Percentiles rank a stretch among this genome's conserved stretches.
These are phyloP conservation scores for Schizosaccharomyces versatilis DNA, from an alignment of 1,139 yeast genomes.

Conservation along the genomic window DNA sequence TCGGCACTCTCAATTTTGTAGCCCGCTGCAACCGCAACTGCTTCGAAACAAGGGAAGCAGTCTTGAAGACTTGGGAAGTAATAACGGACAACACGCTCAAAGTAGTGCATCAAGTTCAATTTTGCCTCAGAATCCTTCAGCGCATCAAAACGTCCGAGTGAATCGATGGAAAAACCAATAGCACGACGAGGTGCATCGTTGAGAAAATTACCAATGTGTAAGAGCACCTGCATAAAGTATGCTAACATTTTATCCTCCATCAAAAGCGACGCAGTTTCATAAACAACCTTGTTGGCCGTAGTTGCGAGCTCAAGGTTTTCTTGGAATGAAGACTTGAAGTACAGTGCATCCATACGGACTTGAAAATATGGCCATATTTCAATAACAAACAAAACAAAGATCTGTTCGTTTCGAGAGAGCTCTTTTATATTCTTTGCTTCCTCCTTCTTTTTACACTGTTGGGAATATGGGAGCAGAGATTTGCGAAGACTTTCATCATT, in stretches of 20 bases:
- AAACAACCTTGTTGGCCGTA: slow-evolving; percentile 39
- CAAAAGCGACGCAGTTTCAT: slow-evolving; percentile 43
- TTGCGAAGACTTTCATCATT: not conserved
- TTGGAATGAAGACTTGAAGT: slow-evolving; percentile 44
- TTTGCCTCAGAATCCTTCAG: slow-evolving; percentile 67
- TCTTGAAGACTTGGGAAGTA: slow-evolving; percentile 57
- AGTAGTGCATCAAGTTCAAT: slow-evolving; percentile 64
- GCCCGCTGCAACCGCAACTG: slow-evolving; percentile 43
- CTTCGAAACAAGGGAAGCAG: slow-evolving; percentile 54
- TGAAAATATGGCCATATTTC: slow-evolving; percentile 70
- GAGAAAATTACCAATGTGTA: slow-evolving; percentile 84
- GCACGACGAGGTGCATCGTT: slow-evolving; percentile 66
- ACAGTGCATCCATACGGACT: slow-evolving; percentile 53
- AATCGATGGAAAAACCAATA: slow-evolving; percentile 59
- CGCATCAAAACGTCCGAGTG: slow-evolving; percentile 60
- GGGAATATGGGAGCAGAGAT: slow-evolving; percentile 42
- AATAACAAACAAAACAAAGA: slow-evolving; percentile 56
- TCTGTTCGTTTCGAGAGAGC: slow-evolving; percentile 59
- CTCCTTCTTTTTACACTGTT: slow-evolving; percentile 18
- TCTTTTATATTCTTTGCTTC: slow-evolving; percentile 40
- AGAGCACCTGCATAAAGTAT: slow-evolving; percentile 48
- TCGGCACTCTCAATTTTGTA: slow-evolving; percentile 42
- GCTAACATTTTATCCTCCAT: slow-evolving; percentile 39
- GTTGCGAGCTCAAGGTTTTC: slow-evolving; percentile 51
- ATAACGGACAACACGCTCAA: slow-evolving; percentile 56